Base-by-base conservation (phyloP, 225 moss, liverwort and hornwort species). In the Polytrichum commune region DNA sequence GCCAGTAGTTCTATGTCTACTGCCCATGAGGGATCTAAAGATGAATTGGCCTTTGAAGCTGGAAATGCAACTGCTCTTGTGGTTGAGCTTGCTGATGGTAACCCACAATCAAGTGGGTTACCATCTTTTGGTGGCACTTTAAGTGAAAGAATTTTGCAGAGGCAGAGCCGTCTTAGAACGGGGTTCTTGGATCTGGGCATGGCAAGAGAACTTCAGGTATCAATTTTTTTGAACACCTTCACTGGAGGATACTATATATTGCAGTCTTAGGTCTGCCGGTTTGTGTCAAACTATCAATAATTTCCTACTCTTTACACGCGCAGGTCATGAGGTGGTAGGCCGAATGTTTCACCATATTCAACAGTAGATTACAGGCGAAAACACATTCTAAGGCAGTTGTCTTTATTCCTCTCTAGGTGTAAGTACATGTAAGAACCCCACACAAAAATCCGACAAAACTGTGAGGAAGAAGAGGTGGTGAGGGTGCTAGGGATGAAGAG, bases 401-500 rank as follows among this genome's bases (percentile, higher is more conserved):
- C 46, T 46, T 32, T 16, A 46, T 46, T 46, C 46, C 46, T 46
- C 46, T 46, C 13, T 16, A 16, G 46, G 46, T 46, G 16, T 46
- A 16, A 46, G 46, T 46, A 46, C 46, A 46, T 46, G 46, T 16
- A 46, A 13, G 46, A 46, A 46, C 46, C 46, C 46, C 46, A 46
- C 46, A 46, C 13, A 46, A 46, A 46, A 46, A 13, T 13, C 4
- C 38, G 4, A 65, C 29, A 29, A 30, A 65, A 65, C 27, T 19
- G 19, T 19, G 18, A 66, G 35, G 66, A 66, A 53, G 54, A 54
- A n/a, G 8, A 60, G 27, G 62, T 53, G 61, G 82, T 70, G 46
- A 76, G 76, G 77, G 73, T 77, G 77, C 66, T 53, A 82, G 76
- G 77, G 72, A 77, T 75, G 71, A 65, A 70, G 82, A 77, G 76